Base-by-base conservation (phyloP, 1,284 basidiomycete species). In the Wallemia hederae region DNA sequence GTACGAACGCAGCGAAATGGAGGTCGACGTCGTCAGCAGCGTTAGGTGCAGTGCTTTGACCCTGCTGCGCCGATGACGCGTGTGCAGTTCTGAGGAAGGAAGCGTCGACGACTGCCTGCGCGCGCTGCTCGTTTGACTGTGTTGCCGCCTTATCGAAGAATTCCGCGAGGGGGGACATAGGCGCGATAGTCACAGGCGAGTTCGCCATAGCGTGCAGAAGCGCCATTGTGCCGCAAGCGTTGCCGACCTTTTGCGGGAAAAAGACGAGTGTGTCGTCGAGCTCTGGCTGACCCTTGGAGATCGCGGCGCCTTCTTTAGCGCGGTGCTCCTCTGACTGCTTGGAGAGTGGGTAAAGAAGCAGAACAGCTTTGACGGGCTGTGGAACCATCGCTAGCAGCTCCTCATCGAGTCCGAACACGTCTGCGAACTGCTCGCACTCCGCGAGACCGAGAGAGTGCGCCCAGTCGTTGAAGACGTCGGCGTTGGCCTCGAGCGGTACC, bases 181-280 rank as follows among this genome's bases (percentile, higher is more conserved):
- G 77, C 0, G 64, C 66, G 62, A 82, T 73, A 0, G 74, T 73
- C 1, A 81, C 76, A 27, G 76, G 72, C 14, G 61, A 81, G 66
- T 88, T 88, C 22, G 76, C 77, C 58, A 88, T 68, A 2, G 84
- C 79, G 67, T 92, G 88, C 15, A 92, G 73, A 7, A 92, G 73
- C 0, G 81, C 88, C 66, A 91, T 89, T 0, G 87, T 89, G 1
- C 88, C 88, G 66, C 88, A 91, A 0, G 88, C 87, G 67, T 90
- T 90, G 1, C 75, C 70, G 62, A 90, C 88, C 85, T 87, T 61
- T 22, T 58, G 56, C 14, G 56, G 56, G 24, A 58, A 58, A 15
- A 26, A 58, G 7, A 28, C 27, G 25, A 58, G 56, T 7, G 56
- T 58, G 17, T 28, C n/a, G 56, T 58, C 56, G 56, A 58, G 56